A percentile compares a stretch with the other conserved stretches of the same genome.
Evolutionary conservation across 371 early-diverging fungal species (phyloP).

Genomic region (Fennellomyces sp.): DNA sequence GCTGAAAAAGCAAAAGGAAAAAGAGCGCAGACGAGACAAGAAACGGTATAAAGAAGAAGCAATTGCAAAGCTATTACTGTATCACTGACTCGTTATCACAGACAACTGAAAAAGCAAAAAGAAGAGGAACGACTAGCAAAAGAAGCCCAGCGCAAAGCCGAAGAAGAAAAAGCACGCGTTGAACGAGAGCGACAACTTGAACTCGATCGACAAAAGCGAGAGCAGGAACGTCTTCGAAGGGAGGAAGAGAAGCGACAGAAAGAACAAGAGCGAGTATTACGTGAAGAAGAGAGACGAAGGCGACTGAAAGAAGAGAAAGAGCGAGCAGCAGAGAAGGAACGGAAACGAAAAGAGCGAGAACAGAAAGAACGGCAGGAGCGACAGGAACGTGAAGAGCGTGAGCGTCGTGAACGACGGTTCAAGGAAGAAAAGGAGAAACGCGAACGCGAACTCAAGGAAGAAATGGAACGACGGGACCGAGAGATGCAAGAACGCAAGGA

Average conservation of each 20-base stretch:
- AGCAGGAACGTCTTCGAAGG: slow-evolving; percentile 25
- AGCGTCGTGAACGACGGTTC: slow-evolving; percentile 31
- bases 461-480: slow-evolving; percentile 30
- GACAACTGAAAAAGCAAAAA: slow-evolving; percentile 29
- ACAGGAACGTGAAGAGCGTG: slow-evolving; percentile 32
- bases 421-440: slow-evolving; percentile 42
- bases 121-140: slow-evolving; percentile 32
- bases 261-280: slow-evolving; percentile 52
- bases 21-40: slow-evolving; percentile 66
- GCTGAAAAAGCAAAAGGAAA: slow-evolving; percentile 61
- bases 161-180: slow-evolving; percentile 22
- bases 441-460: slow-evolving; percentile 17
- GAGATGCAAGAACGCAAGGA: slow-evolving; percentile 31
- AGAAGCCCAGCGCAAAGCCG: slow-evolving; percentile 30
- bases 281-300: slow-evolving; percentile 56
- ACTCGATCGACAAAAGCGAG: slow-evolving; percentile 27
- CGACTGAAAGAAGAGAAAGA: slow-evolving; percentile 59
- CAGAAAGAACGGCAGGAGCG: slow-evolving; percentile 26
- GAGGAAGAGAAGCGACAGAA: slow-evolving; percentile 52
- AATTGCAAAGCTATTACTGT: neutral
- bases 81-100: neutral
- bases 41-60: slow-evolving; percentile 38
- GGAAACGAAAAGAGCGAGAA: slow-evolving; percentile 44
- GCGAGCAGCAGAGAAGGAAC: slow-evolving; percentile 58
- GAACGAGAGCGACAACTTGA: slow-evolving; percentile 3